Evolutionary conservation across 306 rosid species (phyloP).

Genomic region (Quercus cerris): DNA sequence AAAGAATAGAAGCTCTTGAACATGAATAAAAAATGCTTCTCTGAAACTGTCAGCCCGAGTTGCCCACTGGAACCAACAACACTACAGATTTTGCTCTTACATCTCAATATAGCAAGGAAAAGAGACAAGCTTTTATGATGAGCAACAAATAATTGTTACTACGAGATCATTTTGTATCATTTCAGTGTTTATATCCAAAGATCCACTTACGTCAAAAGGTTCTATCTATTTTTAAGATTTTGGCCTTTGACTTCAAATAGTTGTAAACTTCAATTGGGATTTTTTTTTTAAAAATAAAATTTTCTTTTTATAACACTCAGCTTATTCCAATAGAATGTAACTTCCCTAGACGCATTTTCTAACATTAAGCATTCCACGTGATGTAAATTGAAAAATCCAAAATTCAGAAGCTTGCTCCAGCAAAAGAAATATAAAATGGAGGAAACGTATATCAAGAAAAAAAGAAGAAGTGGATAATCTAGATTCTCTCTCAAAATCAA

Average conservation of each 20-base stretch:
- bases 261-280: background rate
- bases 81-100: background rate
- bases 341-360: background rate
- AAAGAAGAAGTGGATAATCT: background rate
- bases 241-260: background rate
- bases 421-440: background rate
- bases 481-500: constrained; percentile 20
- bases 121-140: background rate
- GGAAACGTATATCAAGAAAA: background rate
- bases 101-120: background rate
- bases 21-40: background rate
- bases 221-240: background rate
- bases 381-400: background rate
- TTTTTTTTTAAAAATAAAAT: background rate
- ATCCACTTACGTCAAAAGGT: background rate
- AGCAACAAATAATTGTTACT: background rate
- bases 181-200: background rate
- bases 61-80: background rate
- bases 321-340: background rate
- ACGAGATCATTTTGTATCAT: background rate
- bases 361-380: background rate
- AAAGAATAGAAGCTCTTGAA: background rate
- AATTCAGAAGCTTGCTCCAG: background rate
- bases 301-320: background rate
- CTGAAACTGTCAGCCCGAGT: background rate